Percentiles rank a stretch among this genome's conserved stretches.
These are phyloP conservation scores for Neurospora sp. DNA, from an alignment of 2,329 filamentous ascomycete species.

Conservation along the genomic window DNA sequence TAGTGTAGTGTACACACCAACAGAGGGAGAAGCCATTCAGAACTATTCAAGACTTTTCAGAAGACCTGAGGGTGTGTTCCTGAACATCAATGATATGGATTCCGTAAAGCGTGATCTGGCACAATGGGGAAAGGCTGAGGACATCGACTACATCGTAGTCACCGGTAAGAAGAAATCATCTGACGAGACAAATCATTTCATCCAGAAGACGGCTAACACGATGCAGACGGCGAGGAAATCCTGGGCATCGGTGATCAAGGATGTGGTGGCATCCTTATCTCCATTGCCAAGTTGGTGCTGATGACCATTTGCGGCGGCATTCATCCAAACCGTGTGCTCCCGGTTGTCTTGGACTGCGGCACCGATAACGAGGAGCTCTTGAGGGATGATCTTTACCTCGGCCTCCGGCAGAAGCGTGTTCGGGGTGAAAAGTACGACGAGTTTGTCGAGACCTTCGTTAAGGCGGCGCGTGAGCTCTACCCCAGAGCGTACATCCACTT, in stretches of 20 bases:
- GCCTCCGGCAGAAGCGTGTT: constrained; percentile 55
- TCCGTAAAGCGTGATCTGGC: constrained; percentile 55
- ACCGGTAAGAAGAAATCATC: constrained; percentile 44
- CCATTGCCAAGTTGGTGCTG: constrained; percentile 70
- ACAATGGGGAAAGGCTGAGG: constrained; percentile 59
- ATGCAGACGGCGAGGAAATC: constrained; percentile 54
- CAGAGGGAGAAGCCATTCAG: constrained; percentile 79
- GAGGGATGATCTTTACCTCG: constrained; percentile 70
- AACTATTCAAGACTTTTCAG: constrained; percentile 74
- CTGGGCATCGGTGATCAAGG: constrained; percentile 86
- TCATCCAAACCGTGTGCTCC: constrained; percentile 66
- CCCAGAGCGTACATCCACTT: constrained; percentile 81
- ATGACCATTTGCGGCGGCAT: constrained; percentile 82
- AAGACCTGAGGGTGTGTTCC: constrained; percentile 68
- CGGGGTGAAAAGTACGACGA: constrained; percentile 64
- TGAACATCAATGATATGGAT: constrained; percentile 62
- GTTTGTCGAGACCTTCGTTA: constrained; percentile 67
- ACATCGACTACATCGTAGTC: constrained; percentile 83
- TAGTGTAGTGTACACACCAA: constrained; percentile 81
- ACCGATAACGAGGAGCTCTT: constrained; percentile 71
- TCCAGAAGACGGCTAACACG: too few relatives aligned
- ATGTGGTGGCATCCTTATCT: constrained; percentile 75
- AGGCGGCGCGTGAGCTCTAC: constrained; percentile 55
- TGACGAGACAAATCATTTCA: too few relatives aligned
- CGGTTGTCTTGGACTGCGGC: constrained; percentile 77